Percentiles rank a stretch among this genome's conserved stretches.
Evolutionary conservation across 2,329 filamentous ascomycete genomes (phyloP).

Genomic region (Scedosporium minutisporum): DNA sequence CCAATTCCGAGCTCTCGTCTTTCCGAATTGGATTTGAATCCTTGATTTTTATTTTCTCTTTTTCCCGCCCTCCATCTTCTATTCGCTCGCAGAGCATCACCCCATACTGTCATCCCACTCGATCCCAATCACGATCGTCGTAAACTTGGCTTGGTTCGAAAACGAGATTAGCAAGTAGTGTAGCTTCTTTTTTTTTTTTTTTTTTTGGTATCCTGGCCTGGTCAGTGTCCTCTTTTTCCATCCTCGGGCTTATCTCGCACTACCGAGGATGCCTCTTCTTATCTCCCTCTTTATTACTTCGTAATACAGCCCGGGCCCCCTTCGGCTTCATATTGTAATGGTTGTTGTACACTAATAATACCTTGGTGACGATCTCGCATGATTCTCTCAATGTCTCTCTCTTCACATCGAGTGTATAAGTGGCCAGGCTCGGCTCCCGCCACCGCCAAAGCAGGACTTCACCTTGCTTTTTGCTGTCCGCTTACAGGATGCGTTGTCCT

Average conservation of each 20-base stretch:
- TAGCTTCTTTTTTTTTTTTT: neutral
- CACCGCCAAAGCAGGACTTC: no score
- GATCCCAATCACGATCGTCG: neutral
- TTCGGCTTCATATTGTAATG: no score
- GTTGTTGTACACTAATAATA: no score
- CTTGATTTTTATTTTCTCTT: no score
- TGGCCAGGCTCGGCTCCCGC: no score
- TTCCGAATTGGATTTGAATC: neutral
- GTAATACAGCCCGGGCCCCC: no score
- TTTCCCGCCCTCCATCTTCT: no score
- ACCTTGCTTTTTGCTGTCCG: neutral
- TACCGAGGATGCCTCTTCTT: neutral
- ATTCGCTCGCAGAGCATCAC: no score
- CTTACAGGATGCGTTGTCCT: neutral
- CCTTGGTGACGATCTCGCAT: no score
- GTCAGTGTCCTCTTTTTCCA: neutral
- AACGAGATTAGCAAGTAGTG: neutral
- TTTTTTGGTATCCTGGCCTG: neutral
- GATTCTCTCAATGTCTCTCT: no score
- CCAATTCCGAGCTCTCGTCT: slow-evolving; percentile 6
- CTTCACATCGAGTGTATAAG: no score
- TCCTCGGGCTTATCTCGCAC: neutral
- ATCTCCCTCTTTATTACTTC: neutral
- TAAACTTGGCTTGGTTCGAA: neutral
- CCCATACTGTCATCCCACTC: neutral